Evolutionary conservation across 768 basidiomycete species (phyloP), one percentile per base, ranked within the genome.

Genomic region (Leccinellum rugosiceps): DNA sequence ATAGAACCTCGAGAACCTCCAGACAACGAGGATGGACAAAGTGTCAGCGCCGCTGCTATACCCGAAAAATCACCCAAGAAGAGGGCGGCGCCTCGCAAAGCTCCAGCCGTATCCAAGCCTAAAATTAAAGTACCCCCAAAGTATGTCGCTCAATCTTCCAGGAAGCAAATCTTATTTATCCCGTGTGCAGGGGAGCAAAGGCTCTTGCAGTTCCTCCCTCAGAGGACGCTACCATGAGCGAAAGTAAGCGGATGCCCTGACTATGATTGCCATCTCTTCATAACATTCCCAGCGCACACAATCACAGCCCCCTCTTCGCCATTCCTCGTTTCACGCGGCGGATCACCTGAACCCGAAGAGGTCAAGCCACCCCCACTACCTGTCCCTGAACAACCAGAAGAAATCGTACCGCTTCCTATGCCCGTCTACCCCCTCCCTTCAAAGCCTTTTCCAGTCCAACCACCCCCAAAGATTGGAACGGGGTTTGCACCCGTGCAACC

Each of bases 371-470:
- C 59, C 23, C 64, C 59, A 9, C 74, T 73, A 8, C 72, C 77
- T 41, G 69, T 38, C 28, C 55, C 63, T 9, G 59, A 74, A 63
- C 69, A 61, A 56, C 68, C 72, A 17, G 70, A 78, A 52, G 82
- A 88, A 52, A 81, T 75, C 52, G 75, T 80, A 19, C 81, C 89
- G 1, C 77, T 66, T 38, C 66, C 65, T 28, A 2, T 88, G 3
- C 90, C 90, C 3, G 72, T 85, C 28, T 92, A 91, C 60, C 88
- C 90, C 1, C 80, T 92, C 23, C 90, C 90, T 13, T 80, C 84
- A n/a, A 90, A 88, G 70, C 88, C 90, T 1, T 91, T 91, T 74
- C 85, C 88, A 0, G 90, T 92, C 13, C 88, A 90, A 63, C 85
- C 84, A 30, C 85, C 89, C 2, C 83, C 82, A 0, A 92, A 91